These are phyloP conservation scores for Boletus subparvulus DNA, from an alignment of 768 basidiomycete genomes.

Conservation along the genomic window DNA sequence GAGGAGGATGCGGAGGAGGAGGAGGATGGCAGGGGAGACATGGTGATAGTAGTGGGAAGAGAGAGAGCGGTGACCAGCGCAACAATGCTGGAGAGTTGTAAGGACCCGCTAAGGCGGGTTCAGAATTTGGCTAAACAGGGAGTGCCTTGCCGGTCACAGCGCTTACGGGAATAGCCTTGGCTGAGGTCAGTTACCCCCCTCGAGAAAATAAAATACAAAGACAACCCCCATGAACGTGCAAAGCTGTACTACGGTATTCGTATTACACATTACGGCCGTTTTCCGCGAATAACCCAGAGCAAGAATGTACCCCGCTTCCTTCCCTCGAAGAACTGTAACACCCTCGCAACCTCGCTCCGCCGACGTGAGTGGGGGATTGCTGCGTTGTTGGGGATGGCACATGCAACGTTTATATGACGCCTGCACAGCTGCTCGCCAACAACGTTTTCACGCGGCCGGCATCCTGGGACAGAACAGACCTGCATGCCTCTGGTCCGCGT, in stretches of 20 bases:
- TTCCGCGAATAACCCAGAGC: too few species aligned
- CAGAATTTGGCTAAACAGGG: slow-evolving; percentile 36
- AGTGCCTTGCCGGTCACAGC: slow-evolving; percentile 39
- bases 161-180: slow-evolving; percentile 27
- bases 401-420: slow-evolving; percentile 13
- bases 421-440: slow-evolving; percentile 20
- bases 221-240: background rate
- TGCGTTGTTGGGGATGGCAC: background rate
- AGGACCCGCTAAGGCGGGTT: slow-evolving; percentile 32
- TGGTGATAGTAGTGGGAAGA: slow-evolving; percentile 40
- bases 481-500: background rate
- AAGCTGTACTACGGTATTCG: too few species aligned
- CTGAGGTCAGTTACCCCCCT: background rate
- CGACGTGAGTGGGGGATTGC: background rate
- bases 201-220: slow-evolving; percentile 5
- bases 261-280: too few species aligned
- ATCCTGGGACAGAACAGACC: slow-evolving; percentile 13
- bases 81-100: slow-evolving; percentile 42
- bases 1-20: slow-evolving; percentile 26
- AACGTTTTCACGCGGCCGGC: slow-evolving; percentile 23
- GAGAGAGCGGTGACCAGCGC: slow-evolving; percentile 40
- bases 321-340: too few species aligned
- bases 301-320: too few species aligned
- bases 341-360: background rate
- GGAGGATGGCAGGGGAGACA: slow-evolving; percentile 31